These are phyloP conservation scores for Verticillium dahliae DNA, from an alignment of 2,329 filamentous ascomycete genomes.

Conservation along the genomic window DNA sequence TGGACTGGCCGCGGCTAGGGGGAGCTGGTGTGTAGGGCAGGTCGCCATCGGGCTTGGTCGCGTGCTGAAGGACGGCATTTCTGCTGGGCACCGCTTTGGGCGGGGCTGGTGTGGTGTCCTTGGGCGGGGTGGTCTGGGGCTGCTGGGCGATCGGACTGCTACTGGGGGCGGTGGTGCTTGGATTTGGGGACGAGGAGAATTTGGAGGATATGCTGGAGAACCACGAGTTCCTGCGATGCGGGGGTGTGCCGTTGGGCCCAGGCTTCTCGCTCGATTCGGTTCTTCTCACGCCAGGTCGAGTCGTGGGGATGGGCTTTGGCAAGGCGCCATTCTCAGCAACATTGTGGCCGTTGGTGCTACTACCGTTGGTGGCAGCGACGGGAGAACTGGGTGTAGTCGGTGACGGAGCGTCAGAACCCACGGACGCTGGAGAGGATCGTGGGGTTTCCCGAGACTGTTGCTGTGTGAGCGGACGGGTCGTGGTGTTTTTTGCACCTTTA, in stretches of 20 bases:
- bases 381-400: not conserved
- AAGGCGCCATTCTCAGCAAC: constrained; percentile 7
- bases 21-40: constrained; percentile 68
- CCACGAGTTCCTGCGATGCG: constrained; percentile 71
- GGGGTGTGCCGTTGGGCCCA: constrained; percentile 23
- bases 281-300: constrained; percentile 22
- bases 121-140: constrained; percentile 24
- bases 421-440: not conserved
- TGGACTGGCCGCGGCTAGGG: constrained; percentile 60
- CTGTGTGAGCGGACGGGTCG: constrained; percentile 12
- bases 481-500: constrained; percentile 3
- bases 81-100: constrained; percentile 44
- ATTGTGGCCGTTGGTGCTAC: constrained; percentile 5
- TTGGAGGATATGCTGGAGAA: constrained; percentile 90
- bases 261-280: constrained; percentile 23
- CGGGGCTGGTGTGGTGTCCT: constrained; percentile 18
- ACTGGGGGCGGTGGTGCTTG: constrained; percentile 25
- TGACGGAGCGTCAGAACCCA: not conserved
- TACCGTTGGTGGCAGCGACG: constrained; percentile 5
- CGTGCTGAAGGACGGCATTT: constrained; percentile 55
- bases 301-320: constrained; percentile 18
- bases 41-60: constrained; percentile 47
- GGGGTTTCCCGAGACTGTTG: constrained; percentile 11
- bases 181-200: constrained; percentile 60
- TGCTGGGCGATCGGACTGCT: constrained; percentile 18